Evolutionary conservation across 208 protist genomes (phyloP).

Genomic region (Leptomonas pyrrhocoris): DNA sequence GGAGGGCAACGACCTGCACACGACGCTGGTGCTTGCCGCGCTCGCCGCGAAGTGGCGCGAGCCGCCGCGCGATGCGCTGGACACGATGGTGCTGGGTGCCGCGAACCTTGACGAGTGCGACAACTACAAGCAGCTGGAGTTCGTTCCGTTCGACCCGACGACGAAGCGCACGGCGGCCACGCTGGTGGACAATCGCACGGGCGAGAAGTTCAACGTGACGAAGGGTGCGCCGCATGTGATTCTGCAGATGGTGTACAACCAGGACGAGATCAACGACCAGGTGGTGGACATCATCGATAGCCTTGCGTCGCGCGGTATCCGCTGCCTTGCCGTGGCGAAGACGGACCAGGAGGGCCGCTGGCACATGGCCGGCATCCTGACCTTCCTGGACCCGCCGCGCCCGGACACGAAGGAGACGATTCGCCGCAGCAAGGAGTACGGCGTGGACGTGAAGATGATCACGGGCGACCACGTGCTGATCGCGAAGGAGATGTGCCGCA

Average conservation of each 20-base stretch:
- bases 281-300: slow-evolving; percentile 78
- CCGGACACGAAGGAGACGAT: slow-evolving; percentile 92
- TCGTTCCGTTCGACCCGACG: slow-evolving; percentile 67
- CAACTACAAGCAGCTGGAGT: slow-evolving; percentile 79
- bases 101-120: slow-evolving; percentile 81
- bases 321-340: slow-evolving; percentile 73
- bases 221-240: slow-evolving; percentile 92
- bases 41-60: slow-evolving; percentile 92
- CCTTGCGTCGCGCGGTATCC: slow-evolving; percentile 68
- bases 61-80: slow-evolving; percentile 87
- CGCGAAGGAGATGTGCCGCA: slow-evolving; percentile 92
- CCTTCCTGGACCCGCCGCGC: slow-evolving; percentile 92
- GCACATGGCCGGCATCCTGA: slow-evolving; percentile 88
- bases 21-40: slow-evolving; percentile 71
- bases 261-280: slow-evolving; percentile 72
- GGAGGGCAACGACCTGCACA: slow-evolving; percentile 61
- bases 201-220: slow-evolving; percentile 78
- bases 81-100: slow-evolving; percentile 86
- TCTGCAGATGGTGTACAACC: slow-evolving; percentile 74
- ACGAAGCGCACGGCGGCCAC: slow-evolving; percentile 77
- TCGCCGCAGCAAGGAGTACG: slow-evolving; percentile 76
- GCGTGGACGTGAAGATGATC: slow-evolving; percentile 96
- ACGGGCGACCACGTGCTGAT: slow-evolving; percentile 94
- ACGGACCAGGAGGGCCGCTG: slow-evolving; percentile 65
- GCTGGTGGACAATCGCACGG: slow-evolving; percentile 58